Conservation (phyloP, 805 yeast species). For the Lachancea mirantina region DNA sequence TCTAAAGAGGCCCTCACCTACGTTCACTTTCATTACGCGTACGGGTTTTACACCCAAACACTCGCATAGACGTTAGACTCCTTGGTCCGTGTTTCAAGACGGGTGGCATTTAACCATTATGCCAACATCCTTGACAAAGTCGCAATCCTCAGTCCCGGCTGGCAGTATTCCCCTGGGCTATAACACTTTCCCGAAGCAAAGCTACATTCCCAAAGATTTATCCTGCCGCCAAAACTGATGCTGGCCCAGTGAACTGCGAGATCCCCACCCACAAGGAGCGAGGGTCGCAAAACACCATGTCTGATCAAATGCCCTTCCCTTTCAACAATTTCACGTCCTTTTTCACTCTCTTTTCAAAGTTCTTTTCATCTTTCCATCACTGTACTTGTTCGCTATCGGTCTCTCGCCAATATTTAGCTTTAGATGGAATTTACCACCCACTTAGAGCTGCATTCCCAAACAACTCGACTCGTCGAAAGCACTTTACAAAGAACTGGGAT, state of each 20-base stretch:
- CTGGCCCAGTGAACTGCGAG: conserved; percentile 32
- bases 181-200: conserved; percentile 28
- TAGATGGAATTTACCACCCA: conserved; percentile 34
- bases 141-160: conserved; percentile 33
- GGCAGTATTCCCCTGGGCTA: conserved; percentile 29
- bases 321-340: conserved; percentile 40
- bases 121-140: conserved; percentile 34
- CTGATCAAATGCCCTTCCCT: conserved; percentile 39
- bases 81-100: conserved; percentile 39
- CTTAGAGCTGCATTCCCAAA: conserved; percentile 38
- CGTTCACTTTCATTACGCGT: conserved; percentile 37
- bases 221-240: conserved; percentile 34
- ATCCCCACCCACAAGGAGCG: conserved; percentile 28
- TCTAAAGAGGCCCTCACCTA: conserved; percentile 30
- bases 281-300: conserved; percentile 29
- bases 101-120: conserved; percentile 33
- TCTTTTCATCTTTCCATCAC: conserved; percentile 41
- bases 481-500: conserved; percentile 28
- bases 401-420: conserved; percentile 42
- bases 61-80: conserved; percentile 38
- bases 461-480: conserved; percentile 25
- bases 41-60: conserved; percentile 37
- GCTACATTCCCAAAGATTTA: conserved; percentile 32
- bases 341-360: conserved; percentile 40
- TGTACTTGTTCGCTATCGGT: conserved; percentile 43